Evolutionary conservation across 257 asterid species (phyloP), one percentile per base, ranked within the genome.

Genomic region (Cinchona pubescens): DNA sequence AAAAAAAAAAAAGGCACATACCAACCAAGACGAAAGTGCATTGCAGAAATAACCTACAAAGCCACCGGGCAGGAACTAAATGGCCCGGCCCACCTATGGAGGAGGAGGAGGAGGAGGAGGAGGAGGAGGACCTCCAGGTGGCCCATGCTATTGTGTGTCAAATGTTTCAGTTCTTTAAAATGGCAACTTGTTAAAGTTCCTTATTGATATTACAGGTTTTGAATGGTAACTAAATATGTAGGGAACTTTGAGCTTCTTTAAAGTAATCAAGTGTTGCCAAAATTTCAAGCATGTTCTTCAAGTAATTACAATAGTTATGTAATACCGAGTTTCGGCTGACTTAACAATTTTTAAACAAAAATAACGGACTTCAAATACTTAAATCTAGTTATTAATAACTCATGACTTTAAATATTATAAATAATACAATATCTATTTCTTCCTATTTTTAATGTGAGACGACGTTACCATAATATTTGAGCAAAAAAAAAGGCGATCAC

Each of bases 11-110:
- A 2, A 10, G n/a, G 1, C 2, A 6, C 18, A 29, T 21, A 73
- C 80, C 42, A 35, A 85, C 88, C 89, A 85, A 71, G 88, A 85
- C 53, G 80, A 76, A 40, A 87, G 18, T 32, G 85, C 83, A 9
- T 67, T 65, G 84, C 88, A 85, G 55, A 85, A 53, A 74, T 85
- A 79, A 78, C 73, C 40, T 65, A 80, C 43, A 48, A 79, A 79
- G 7, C 89, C 80, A 67, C 67, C 76, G 38, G 61, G 7, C n/a
- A n/a, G n/a, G n/a, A n/a, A n/a, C n/a, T n/a, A 60, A 69, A 76
- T 11, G 60, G 34, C 16, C 48, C 49, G 16, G 65, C 42, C 35
- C 12, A 18, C 12, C 45, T 38, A 6, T n/a, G n/a, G n/a, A n/a
- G n/a, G n/a, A n/a, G n/a, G n/a, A n/a, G n/a, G 42, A 38, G 42